Evolutionary conservation across 176 grass and related monocot genomes (phyloP), one percentile per base, ranked within the genome.

Genomic region (Triticum urartu): DNA sequence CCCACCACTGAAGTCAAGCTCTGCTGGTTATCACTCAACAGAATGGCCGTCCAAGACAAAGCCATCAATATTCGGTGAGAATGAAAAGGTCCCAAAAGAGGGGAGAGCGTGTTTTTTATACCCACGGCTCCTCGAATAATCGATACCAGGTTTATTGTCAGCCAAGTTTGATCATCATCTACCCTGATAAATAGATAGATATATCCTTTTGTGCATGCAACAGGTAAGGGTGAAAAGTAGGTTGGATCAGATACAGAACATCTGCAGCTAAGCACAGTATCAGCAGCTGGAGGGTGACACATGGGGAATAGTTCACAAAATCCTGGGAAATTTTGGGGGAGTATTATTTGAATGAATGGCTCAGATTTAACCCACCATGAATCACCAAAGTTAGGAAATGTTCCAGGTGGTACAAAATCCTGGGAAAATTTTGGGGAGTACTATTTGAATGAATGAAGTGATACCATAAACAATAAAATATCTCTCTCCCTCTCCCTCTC

Each of bases 31-130:
- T 85, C 67, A 54, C 38, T 25, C 39, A 4, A 47, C 9, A 24
- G 34, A 60, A 75, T 67, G 61, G 80, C 67, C 77, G 22, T 85
- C 68, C 88, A 56, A 89, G 61, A 61, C 34, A 81, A 30, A 74
- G 47, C 86, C 69, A 39, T 17, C 28, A 64, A 12, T 28, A 35
- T 11, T 43, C 9, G 11, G 1, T 69, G 3, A 52, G 48, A 52
- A 69, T 21, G 30, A 75, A 34, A 48, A 33, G 58, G 21, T 75
- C 58, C 1, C 26, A 56, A 52, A 50, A 30, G 14, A 58, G 48
- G 0, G 38, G 65, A 15, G 54, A 2, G 5, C 7, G 48, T 4
- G 11, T 24, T 86, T 12, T 40, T 5, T 2, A 39, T 64, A 73
- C 35, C 25, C 34, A 24, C 6, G 21, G 47, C n/a, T 33, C 40